Conservation (phyloP, 805 yeast species). For the Zygotorulaspora danielsina region DNA sequence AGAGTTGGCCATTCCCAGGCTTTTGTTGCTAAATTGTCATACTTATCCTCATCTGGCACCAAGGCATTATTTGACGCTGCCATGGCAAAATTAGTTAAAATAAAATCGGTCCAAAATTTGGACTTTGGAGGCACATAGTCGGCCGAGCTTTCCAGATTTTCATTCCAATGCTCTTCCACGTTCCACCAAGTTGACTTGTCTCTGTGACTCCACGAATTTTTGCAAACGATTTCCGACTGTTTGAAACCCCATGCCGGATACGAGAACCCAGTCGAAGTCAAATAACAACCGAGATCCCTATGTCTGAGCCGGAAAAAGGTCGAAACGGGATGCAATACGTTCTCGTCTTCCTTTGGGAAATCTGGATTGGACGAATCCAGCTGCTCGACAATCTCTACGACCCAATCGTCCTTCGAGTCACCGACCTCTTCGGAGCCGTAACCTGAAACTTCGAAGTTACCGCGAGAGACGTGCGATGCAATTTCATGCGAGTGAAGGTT, state of each 20-base stretch:
- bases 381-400: constrained; percentile 63
- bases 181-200: constrained; percentile 91
- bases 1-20: constrained; percentile 92
- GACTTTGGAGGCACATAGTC: constrained; percentile 57
- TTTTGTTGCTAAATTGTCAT: constrained; percentile 62
- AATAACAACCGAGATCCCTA: constrained; percentile 67
- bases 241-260: constrained; percentile 98
- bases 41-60: constrained; percentile 72
- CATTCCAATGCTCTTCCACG: constrained; percentile 65
- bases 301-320: constrained; percentile 75
- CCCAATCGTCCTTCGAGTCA: constrained; percentile 74
- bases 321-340: constrained; percentile 70
- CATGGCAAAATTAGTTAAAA: constrained; percentile 77
- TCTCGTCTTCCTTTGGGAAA: constrained; percentile 43
- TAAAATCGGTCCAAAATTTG: constrained; percentile 69
- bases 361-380: constrained; percentile 35
- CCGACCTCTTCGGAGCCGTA: constrained; percentile 65
- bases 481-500: constrained; percentile 72
- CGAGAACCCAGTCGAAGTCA: constrained; percentile 73
- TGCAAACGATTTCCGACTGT: constrained; percentile 94
- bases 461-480: constrained; percentile 54
- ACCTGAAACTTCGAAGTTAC: constrained; percentile 62
- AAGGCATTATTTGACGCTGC: constrained; percentile 82
- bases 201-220: constrained; percentile 56
- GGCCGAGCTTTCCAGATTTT: constrained; percentile 51